phyloP scores from a whole-genome alignment of 202 grass and related monocot genomes.

The Digitaria exilis region DNA sequence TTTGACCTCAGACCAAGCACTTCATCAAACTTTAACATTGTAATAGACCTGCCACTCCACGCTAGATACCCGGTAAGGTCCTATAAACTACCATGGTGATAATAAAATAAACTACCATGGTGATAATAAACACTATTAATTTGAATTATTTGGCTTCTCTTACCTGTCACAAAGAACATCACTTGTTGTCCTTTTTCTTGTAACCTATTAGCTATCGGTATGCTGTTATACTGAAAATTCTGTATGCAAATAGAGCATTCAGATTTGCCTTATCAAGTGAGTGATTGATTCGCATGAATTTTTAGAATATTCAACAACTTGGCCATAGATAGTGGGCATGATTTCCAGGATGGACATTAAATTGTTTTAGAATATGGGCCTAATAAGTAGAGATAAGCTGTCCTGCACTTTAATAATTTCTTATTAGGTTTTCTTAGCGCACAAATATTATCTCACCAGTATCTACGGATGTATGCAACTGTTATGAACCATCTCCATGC shows the following conservation, averaged over 20 bases:
- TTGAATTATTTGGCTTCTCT: neutral
- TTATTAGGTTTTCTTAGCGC: neutral
- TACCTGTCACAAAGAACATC: neutral
- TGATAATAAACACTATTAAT: neutral
- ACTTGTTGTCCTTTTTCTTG: neutral
- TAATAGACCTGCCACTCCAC: constrained; percentile 77
- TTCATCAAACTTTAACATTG: constrained; percentile 41
- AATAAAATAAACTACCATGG: no score
- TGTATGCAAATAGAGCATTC: neutral
- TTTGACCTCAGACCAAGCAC: constrained; percentile 38
- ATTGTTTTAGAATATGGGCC: neutral
- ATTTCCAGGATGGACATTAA: neutral
- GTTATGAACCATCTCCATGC: no score
- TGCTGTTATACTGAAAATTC: constrained; percentile 9
- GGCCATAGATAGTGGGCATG: neutral
- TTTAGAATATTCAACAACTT: neutral
- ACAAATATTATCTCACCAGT: neutral
- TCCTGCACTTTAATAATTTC: neutral
- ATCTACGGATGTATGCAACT: constrained; percentile 11
- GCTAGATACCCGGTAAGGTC: constrained; percentile 81
- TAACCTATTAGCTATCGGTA: neutral
- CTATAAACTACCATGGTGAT: neutral
- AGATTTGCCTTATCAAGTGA: neutral
- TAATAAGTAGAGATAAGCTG: neutral
- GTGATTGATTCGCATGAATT: neutral